Evolutionary conservation across 345 rosid species (phyloP).

Genomic region (Eucalyptus pauciflora): DNA sequence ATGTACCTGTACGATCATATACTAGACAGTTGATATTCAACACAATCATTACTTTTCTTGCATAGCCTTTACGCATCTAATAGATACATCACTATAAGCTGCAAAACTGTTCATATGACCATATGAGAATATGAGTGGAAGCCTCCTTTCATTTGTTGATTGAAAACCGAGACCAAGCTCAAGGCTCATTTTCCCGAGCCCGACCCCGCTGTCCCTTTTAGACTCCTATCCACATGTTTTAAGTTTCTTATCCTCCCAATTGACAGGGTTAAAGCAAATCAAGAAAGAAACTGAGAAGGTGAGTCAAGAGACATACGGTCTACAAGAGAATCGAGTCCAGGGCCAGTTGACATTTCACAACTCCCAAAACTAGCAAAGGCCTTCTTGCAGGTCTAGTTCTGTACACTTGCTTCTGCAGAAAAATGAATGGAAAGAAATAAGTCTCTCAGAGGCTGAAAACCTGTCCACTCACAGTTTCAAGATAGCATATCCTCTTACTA

Average conservation of each 20-base stretch:
- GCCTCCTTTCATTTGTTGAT: background rate
- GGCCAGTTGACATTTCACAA: constrained; percentile 51
- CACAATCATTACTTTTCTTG: background rate
- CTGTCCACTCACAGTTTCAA: background rate
- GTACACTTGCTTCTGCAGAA: background rate
- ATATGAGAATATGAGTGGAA: background rate
- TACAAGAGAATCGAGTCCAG: constrained; percentile 81
- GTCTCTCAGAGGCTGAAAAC: background rate
- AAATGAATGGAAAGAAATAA: background rate
- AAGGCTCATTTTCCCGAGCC: background rate
- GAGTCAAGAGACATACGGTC: constrained; percentile 53
- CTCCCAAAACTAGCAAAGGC: background rate
- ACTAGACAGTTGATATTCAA: background rate
- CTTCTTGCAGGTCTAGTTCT: background rate
- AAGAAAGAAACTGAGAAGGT: background rate
- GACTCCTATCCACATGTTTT: background rate
- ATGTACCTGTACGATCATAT: background rate
- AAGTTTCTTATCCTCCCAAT: background rate
- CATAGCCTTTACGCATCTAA: background rate
- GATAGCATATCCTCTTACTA: background rate
- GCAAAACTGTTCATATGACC: background rate
- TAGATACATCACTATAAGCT: background rate
- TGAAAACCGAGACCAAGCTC: background rate
- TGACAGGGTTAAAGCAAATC: background rate
- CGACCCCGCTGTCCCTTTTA: background rate